Evolutionary conservation across 2,329 filamentous ascomycete species (phyloP).

Genomic region (Zymoseptoria crescenta): DNA sequence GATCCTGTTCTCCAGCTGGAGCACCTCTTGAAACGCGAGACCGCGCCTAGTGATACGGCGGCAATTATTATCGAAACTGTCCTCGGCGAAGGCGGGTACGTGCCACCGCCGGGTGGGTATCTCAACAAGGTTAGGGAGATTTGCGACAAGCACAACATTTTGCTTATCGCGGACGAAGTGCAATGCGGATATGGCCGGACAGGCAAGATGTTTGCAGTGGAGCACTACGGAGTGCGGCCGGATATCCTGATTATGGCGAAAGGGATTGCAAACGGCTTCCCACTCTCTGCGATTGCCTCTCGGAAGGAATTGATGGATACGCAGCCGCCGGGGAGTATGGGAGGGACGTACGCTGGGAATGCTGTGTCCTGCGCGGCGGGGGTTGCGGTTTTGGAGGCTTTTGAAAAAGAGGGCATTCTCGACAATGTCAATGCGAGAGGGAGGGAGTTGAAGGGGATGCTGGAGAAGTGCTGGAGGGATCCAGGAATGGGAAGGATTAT

Average conservation of each 20-base stretch:
- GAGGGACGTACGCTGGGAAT: slow-evolving; percentile 33
- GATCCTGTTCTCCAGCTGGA: slow-evolving; percentile 31
- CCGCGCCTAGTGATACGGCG: slow-evolving; percentile 30
- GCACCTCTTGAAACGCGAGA: slow-evolving; percentile 30
- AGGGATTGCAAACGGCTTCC: slow-evolving; percentile 22
- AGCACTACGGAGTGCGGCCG: slow-evolving; percentile 37
- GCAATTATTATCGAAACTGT: slow-evolving; percentile 32
- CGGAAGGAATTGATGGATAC: slow-evolving; percentile 33
- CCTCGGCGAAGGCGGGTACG: slow-evolving; percentile 32
- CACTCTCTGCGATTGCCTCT: slow-evolving; percentile 20
- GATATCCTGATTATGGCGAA: slow-evolving; percentile 37
- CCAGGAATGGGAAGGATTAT: slow-evolving; percentile 27
- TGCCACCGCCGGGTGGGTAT: slow-evolving; percentile 27
- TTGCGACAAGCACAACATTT: slow-evolving; percentile 38
- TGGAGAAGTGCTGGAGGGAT: slow-evolving; percentile 19
- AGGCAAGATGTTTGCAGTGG: slow-evolving; percentile 38
- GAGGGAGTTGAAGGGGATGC: slow-evolving; percentile 22
- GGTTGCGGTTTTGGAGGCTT: slow-evolving; percentile 30
- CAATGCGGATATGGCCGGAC: slow-evolving; percentile 39
- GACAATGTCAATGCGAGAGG: slow-evolving; percentile 32
- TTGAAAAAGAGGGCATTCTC: slow-evolving; percentile 31
- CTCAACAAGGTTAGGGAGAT: slow-evolving; percentile 34
- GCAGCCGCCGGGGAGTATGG: slow-evolving; percentile 32
- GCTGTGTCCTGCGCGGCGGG: slow-evolving; percentile 33
- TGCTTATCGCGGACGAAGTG: slow-evolving; percentile 39